Percentiles rank a stretch among this genome's conserved stretches.
These are phyloP conservation scores for Discostella pseudostelligera DNA, from an alignment of 108 stramenopile genomes.

Conservation along the genomic window DNA sequence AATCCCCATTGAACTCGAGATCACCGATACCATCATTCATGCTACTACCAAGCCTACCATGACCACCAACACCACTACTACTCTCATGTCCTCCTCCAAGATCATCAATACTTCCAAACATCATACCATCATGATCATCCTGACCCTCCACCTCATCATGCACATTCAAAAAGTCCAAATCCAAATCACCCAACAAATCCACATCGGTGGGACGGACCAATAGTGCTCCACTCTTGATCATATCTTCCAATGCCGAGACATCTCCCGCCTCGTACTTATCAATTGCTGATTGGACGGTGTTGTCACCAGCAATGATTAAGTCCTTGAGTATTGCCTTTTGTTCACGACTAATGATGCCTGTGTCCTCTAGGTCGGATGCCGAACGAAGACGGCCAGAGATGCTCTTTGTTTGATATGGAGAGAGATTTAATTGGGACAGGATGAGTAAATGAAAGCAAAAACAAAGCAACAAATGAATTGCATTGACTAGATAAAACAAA, in stretches of 20 bases:
- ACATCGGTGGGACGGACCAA: slow-evolving; percentile 58
- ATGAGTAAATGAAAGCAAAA: slow-evolving; percentile 1
- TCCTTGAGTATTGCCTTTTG: slow-evolving; percentile 90
- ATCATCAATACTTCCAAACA: slow-evolving; percentile 35
- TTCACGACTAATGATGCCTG: slow-evolving; percentile 76
- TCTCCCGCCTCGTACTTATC: slow-evolving; percentile 89
- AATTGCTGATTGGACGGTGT: slow-evolving; percentile 77
- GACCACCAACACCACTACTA: neutral
- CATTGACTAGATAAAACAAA: neutral
- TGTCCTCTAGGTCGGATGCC: slow-evolving; percentile 83
- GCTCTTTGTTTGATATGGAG: slow-evolving; percentile 44
- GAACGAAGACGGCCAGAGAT: slow-evolving; percentile 80
- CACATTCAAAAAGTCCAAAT: slow-evolving; percentile 86
- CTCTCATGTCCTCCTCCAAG: slow-evolving; percentile 26
- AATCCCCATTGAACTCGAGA: slow-evolving; percentile 71
- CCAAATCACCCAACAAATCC: slow-evolving; percentile 84
- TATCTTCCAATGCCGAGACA: slow-evolving; percentile 61
- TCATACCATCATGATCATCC: slow-evolving; percentile 30
- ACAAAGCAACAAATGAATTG: neutral
- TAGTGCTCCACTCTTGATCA: slow-evolving; percentile 68
- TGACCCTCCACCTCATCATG: slow-evolving; percentile 36
- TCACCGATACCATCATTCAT: slow-evolving; percentile 75
- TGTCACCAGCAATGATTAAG: slow-evolving; percentile 85
- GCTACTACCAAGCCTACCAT: neutral
- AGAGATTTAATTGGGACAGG: neutral